Evolutionary conservation across 139 green algal species (phyloP).

Genomic region (Mesotaenium endlicherianum): DNA sequence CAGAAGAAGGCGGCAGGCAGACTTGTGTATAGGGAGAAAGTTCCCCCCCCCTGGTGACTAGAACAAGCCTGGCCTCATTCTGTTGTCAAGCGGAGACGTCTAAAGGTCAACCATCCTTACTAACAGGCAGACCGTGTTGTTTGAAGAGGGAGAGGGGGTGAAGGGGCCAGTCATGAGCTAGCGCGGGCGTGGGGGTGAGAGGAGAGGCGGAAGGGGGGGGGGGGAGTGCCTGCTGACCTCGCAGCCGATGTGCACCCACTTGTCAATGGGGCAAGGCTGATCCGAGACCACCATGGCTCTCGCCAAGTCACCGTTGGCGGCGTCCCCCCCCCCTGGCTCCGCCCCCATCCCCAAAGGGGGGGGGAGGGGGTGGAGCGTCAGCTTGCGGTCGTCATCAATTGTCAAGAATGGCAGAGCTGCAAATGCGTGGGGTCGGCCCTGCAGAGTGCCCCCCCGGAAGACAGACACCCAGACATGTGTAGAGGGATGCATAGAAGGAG

Average conservation of each 20-base stretch:
- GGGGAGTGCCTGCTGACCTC: not conserved
- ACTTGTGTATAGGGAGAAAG: too few species aligned
- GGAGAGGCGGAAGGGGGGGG: not conserved
- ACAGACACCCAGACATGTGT: too few species aligned
- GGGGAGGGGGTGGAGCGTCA: not conserved
- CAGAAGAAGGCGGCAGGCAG: too few species aligned
- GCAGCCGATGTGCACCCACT: constrained; percentile 9
- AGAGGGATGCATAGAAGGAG: too few species aligned
- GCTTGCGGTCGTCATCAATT: not conserved
- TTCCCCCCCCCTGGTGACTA: too few species aligned
- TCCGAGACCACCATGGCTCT: not conserved
- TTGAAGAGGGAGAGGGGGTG: not conserved
- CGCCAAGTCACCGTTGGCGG: not conserved
- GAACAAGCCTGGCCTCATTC: too few species aligned
- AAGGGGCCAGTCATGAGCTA: not conserved
- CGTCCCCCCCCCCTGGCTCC: not conserved
- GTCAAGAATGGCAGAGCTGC: constrained; percentile 9
- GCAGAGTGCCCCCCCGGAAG: too few species aligned
- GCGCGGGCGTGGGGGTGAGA: not conserved
- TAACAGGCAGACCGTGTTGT: not conserved
- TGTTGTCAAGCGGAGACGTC: too few species aligned
- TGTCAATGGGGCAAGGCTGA: not conserved
- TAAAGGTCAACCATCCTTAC: too few species aligned
- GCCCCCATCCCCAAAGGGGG: not conserved
- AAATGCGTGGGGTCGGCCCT: not conserved